Conservation (phyloP, 306 rosid species). For the Prunus mume region DNA sequence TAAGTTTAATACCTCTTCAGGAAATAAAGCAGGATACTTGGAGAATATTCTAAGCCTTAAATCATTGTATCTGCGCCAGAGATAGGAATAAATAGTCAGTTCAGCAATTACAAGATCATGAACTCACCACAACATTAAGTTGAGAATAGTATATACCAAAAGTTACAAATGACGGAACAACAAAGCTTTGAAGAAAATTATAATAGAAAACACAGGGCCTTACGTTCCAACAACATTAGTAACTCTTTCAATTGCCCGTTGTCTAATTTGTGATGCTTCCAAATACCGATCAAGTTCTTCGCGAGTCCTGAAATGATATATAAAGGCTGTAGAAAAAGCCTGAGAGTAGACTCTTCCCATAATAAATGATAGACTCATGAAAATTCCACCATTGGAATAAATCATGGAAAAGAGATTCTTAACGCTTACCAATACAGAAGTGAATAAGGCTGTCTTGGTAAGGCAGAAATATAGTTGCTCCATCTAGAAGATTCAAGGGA, state of each 20-base stretch:
- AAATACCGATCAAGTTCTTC: constrained; percentile 89
- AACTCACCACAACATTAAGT: constrained; percentile 14
- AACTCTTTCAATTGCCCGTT: constrained; percentile 82
- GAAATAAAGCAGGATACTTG: constrained; percentile 77
- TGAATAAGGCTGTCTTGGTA: constrained; percentile 93
- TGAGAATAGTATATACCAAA: constrained; percentile 1
- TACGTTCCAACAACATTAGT: constrained; percentile 94
- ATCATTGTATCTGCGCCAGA: constrained; percentile 71
- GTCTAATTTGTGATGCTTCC: constrained; percentile 94
- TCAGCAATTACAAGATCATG: constrained; percentile 8
- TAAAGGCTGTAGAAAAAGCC: constrained; percentile 26
- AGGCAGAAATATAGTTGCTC: constrained; percentile 84
- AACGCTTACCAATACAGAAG: constrained; percentile 75
- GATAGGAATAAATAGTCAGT: constrained; percentile 4
- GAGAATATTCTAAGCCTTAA: constrained; percentile 85
- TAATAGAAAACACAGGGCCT: constrained; percentile 31
- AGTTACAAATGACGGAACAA: constrained; percentile 14
- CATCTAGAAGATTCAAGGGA: constrained; percentile 77
- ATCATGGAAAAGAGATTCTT: neutral
- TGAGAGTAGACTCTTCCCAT: constrained; percentile 26
- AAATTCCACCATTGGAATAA: constrained; percentile 21
- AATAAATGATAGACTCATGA: neutral
- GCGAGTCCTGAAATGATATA: constrained; percentile 74
- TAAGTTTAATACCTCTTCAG: constrained; percentile 68
- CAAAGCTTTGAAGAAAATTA: constrained; percentile 22